Percentiles rank a stretch among this genome's conserved stretches.
Conservation (phyloP, 169 alveolate genomes). For the Plasmodium inui region DNA sequence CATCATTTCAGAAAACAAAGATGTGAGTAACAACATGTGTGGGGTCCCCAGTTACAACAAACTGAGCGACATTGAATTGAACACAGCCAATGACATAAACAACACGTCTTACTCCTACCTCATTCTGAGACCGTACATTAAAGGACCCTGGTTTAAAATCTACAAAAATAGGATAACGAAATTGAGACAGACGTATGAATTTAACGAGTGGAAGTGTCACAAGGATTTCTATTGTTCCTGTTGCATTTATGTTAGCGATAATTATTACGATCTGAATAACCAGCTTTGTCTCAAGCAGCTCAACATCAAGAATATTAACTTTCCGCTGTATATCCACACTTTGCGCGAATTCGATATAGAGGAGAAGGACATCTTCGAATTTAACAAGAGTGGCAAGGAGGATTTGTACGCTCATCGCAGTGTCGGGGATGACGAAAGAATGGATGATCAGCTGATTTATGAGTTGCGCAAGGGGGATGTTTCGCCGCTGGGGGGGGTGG, state of each 20-base stretch:
- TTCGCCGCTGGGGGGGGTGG: neutral
- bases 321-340: conserved; percentile 46
- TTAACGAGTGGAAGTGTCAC: conserved; percentile 94
- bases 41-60: conserved; percentile 48
- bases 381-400: conserved; percentile 41
- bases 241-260: conserved; percentile 92
- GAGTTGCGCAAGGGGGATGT: conserved; percentile 63
- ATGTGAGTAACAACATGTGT: conserved; percentile 7
- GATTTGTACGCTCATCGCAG: conserved; percentile 30
- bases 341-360: conserved; percentile 49
- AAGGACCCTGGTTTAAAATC: conserved; percentile 93
- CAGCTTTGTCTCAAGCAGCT: conserved; percentile 60
- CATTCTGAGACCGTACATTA: conserved; percentile 90
- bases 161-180: conserved; percentile 89
- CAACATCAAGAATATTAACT: conserved; percentile 61
- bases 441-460: conserved; percentile 46
- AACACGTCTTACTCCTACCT: conserved; percentile 79
- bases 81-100: conserved; percentile 11
- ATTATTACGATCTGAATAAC: conserved; percentile 86
- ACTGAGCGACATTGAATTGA: conserved; percentile 32
- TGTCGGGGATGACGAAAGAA: conserved; percentile 14
- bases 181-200: conserved; percentile 85
- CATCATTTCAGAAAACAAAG: conserved; percentile 46
- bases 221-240: conserved; percentile 92
- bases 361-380: conserved; percentile 65